Evolutionary conservation across 2,329 filamentous ascomycete genomes (phyloP).

Genomic region (Alternaria sp.): DNA sequence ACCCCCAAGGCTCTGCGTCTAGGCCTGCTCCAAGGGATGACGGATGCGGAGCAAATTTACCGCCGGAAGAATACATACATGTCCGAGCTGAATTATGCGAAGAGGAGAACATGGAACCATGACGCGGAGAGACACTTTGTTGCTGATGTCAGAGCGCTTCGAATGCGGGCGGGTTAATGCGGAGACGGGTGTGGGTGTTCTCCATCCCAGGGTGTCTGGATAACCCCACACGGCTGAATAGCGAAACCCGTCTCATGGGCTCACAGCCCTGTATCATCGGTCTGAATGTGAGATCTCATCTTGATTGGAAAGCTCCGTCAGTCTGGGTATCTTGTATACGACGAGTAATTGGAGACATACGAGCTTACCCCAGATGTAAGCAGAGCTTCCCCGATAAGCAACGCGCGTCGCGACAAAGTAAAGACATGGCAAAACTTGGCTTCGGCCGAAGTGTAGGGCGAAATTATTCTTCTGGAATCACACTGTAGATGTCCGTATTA

Average conservation of each 20-base stretch:
- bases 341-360: conserved; percentile 18
- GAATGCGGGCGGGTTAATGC: conserved; percentile 9
- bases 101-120: conserved; percentile 15
- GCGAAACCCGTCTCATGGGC: conserved; percentile 19
- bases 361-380: conserved; percentile 25
- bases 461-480: conserved; percentile 20
- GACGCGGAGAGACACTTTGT: conserved; percentile 6
- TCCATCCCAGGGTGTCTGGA: conserved; percentile 23
- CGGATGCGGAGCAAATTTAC: conserved; percentile 20
- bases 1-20: conserved; percentile 7
- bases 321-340: conserved; percentile 13
- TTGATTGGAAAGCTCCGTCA: conserved; percentile 21
- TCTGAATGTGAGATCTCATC: conserved; percentile 24
- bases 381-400: conserved; percentile 28
- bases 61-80: conserved; percentile 23
- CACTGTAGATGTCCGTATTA: conserved; percentile 32
- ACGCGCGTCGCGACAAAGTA: conserved; percentile 19
- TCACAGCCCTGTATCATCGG: conserved; percentile 26
- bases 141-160: conserved; percentile 33
- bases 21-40: conserved; percentile 13
- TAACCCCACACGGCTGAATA: conserved; percentile 32
- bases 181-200: conserved; percentile 21
- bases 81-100: conserved; percentile 13
- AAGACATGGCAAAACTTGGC: conserved; percentile 4
- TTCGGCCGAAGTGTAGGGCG: not conserved